Evolutionary conservation across 2,329 filamentous ascomycete genomes (phyloP).

Genomic region (Ramularia endophylla): DNA sequence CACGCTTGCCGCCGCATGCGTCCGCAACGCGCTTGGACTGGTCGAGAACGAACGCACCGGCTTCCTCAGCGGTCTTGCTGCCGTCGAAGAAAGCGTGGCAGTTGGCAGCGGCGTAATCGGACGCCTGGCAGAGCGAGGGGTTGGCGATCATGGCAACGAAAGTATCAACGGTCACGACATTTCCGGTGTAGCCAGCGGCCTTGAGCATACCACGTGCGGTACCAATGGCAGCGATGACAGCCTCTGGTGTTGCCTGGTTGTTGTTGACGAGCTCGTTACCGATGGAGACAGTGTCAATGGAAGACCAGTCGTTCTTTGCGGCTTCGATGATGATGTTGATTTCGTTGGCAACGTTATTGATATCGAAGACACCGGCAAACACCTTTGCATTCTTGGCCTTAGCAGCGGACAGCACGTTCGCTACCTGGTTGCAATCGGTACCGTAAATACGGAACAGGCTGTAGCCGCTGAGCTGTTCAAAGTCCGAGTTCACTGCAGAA

Average conservation of each 20-base stretch:
- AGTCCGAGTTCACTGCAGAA: conserved; percentile 58
- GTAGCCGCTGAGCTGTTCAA: conserved; percentile 55
- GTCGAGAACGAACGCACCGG: conserved; percentile 61
- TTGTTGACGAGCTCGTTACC: conserved; percentile 80
- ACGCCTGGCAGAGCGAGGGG: conserved; percentile 66
- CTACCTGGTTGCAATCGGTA: conserved; percentile 68
- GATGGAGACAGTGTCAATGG: conserved; percentile 65
- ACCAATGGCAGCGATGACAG: conserved; percentile 55
- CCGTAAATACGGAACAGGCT: conserved; percentile 70
- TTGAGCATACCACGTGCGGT: conserved; percentile 54
- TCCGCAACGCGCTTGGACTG: conserved; percentile 47
- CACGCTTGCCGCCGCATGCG: conserved; percentile 51
- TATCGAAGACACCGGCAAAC: conserved; percentile 68
- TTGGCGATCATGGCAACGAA: conserved; percentile 62
- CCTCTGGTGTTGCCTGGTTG: conserved; percentile 44
- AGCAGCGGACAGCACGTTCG: conserved; percentile 56
- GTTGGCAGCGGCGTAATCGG: conserved; percentile 77
- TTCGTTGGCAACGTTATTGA: conserved; percentile 51
- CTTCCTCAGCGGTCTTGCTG: conserved; percentile 51
- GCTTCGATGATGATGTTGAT: conserved; percentile 56
- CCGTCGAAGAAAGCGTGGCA: conserved; percentile 78
- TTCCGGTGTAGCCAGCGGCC: conserved; percentile 60
- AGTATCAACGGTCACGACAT: conserved; percentile 75
- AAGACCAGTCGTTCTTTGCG: conserved; percentile 59
- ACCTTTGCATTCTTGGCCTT: conserved; percentile 61